Evolutionary conservation across 805 yeast species (phyloP), one percentile per base, ranked within the genome.

Genomic region (Candida ortonii): DNA sequence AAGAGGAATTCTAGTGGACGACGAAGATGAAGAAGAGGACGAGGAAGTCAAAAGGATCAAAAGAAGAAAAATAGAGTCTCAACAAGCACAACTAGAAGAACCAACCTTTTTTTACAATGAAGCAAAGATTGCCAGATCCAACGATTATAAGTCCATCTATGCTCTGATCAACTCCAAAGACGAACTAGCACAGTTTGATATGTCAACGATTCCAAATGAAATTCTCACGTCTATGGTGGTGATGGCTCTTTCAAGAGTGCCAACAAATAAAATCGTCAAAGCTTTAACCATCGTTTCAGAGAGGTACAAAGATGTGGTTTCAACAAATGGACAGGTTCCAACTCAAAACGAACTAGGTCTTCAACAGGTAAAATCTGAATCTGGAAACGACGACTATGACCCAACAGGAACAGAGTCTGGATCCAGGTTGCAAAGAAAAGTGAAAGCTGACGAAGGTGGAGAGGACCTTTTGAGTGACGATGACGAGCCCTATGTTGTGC

Each of bases 221-320:
- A 67, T 82, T 1, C 70, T 88, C 36, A 71, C 70, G 15, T 70
- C 74, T 28, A 80, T 81, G 71, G 85, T 81, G 11, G 64, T 75
- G 36, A 72, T 75, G 2, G 87, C 95, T 0, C 64, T 93, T 36
- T 64, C 69, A 12, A 71, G 71, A 26, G 73, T 76, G 0, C 72
- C 74, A 30, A 61, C 70, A 0, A 64, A 65, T 3, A 71, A 68
- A 39, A 65, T 90, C 16, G 65, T 76, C 11, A 73, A 76, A 34
- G 94, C 86, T 2, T 62, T 88, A 39, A 74, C 76, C n/a, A 76
- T 85, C 25, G 73, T 86, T 5, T 68, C 77, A 11, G 73, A 80
- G 8, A 68, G 97, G 42, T 84, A 82, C 23, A 47, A 38, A 22
- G 43, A 41, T 15, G 27, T 41, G 8, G 38, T 43, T 6, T 29